These are phyloP conservation scores for Lycium ferocissimum DNA, from an alignment of 257 asterid genomes.

Conservation along the genomic window DNA sequence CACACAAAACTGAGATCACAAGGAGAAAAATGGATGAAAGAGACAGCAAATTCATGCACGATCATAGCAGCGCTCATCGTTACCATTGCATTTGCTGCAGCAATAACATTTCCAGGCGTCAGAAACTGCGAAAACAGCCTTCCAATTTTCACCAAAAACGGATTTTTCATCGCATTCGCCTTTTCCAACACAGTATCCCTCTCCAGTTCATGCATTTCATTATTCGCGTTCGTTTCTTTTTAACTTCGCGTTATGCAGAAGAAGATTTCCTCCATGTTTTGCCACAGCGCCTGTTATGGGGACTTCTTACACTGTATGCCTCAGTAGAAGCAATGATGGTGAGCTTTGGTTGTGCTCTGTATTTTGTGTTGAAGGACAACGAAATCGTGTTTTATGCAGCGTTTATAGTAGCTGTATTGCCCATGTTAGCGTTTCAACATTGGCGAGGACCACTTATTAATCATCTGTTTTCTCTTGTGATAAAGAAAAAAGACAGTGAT, in stretches of 20 bases:
- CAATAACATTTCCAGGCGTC: conserved; percentile 52
- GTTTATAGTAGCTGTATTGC: neutral
- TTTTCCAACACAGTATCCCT: conserved; percentile 46
- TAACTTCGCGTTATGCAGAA: conserved; percentile 47
- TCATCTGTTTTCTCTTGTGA: neutral
- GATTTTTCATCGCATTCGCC: conserved; percentile 36
- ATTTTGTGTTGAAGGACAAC: conserved; percentile 41
- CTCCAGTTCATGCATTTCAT: conserved; percentile 46
- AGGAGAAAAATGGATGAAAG: conserved; percentile 57
- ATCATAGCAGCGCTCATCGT: conserved; percentile 49
- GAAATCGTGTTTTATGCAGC: neutral
- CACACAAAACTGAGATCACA: conserved; percentile 41
- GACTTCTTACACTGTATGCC: conserved; percentile 42
- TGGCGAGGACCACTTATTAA: neutral
- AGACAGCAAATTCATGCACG: conserved; percentile 47
- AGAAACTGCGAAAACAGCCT: conserved; percentile 38
- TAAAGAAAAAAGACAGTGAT: neutral
- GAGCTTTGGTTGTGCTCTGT: conserved; percentile 45
- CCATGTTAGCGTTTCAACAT: conserved; percentile 21
- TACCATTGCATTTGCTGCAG: conserved; percentile 48
- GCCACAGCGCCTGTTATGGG: conserved; percentile 43
- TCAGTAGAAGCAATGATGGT: conserved; percentile 47
- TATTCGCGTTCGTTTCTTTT: conserved; percentile 48
- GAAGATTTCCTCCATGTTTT: conserved; percentile 43
- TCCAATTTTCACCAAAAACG: conserved; percentile 34